These are phyloP conservation scores for Pseudogymnoascus verrucosus DNA, from an alignment of 2,329 filamentous ascomycete genomes.

Conservation along the genomic window DNA sequence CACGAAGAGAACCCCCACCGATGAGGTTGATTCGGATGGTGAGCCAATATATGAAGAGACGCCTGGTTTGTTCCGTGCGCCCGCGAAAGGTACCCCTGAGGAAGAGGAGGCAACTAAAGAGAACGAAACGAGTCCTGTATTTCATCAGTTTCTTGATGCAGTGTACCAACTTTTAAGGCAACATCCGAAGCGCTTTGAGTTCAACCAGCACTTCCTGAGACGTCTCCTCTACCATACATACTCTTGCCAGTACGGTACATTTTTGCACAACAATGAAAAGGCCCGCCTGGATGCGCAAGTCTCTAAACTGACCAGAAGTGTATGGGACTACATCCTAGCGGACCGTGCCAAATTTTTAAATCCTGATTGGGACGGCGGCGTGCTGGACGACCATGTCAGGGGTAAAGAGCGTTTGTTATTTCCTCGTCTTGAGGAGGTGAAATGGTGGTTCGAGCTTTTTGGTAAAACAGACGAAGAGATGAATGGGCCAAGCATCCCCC, in stretches of 20 bases:
- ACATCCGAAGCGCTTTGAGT: conserved; percentile 84
- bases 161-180: conserved; percentile 86
- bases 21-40: conserved; percentile 51
- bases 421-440: conserved; percentile 65
- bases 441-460: conserved; percentile 91
- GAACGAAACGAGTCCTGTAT: conserved; percentile 92
- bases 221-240: conserved; percentile 89
- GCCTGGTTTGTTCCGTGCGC: conserved; percentile 30
- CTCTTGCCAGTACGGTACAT: conserved; percentile 94
- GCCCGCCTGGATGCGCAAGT: conserved; percentile 66
- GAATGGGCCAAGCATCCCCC: conserved; percentile 49
- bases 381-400: conserved; percentile 68
- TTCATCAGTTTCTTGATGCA: conserved; percentile 94
- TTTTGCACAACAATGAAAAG: conserved; percentile 91
- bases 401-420: conserved; percentile 80
- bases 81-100: conserved; percentile 31
- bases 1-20: conserved; percentile 65
- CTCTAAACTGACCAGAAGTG: conserved; percentile 67
- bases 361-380: conserved; percentile 61
- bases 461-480: conserved; percentile 84
- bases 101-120: conserved; percentile 65
- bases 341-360: conserved; percentile 77
- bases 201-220: conserved; percentile 86
- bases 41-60: conserved; percentile 21
- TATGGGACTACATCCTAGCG: conserved; percentile 92